Conservation (phyloP, 306 rosid species). For the Erythrophleum fordii region DNA sequence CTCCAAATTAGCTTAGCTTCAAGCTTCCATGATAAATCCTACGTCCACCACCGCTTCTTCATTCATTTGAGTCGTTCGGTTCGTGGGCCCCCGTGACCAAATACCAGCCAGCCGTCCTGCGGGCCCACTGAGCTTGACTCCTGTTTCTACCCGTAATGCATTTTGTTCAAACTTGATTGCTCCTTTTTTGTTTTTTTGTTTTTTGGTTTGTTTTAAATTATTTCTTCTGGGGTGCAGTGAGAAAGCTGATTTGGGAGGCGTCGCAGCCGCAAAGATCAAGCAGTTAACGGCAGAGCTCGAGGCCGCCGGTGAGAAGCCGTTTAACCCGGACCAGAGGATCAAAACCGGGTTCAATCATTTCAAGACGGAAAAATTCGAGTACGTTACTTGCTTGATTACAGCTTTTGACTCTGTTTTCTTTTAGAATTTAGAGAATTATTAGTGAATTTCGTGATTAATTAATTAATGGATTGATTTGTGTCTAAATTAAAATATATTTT, state of each 20-base stretch:
- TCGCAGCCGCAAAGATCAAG: slow-evolving; percentile 64
- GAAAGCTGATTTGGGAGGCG: slow-evolving; percentile 46
- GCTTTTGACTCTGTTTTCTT: no score
- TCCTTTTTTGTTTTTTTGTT: no score
- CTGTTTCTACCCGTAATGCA: no score
- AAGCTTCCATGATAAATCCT: neutral
- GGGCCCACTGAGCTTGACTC: neutral
- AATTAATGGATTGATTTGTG: neutral
- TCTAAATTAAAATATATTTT: no score
- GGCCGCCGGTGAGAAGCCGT: slow-evolving; percentile 11
- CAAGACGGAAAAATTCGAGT: slow-evolving; percentile 66
- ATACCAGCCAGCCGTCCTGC: neutral
- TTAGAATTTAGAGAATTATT: no score
- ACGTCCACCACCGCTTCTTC: neutral
- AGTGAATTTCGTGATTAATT: no score
- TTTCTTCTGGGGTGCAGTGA: slow-evolving; percentile 34
- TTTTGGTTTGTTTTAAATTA: no score
- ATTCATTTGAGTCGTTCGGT: neutral
- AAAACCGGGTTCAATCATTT: slow-evolving; percentile 60
- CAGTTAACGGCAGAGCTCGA: slow-evolving; percentile 57
- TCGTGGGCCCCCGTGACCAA: neutral
- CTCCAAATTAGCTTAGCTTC: neutral
- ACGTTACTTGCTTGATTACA: slow-evolving; percentile 16
- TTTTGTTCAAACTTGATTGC: no score
- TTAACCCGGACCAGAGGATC: slow-evolving; percentile 53